A percentile compares a stretch with the other conserved stretches of the same genome.
Evolutionary conservation across 2,329 filamentous ascomycete genomes (phyloP).

Genomic region (Sclerotinia glacialis): DNA sequence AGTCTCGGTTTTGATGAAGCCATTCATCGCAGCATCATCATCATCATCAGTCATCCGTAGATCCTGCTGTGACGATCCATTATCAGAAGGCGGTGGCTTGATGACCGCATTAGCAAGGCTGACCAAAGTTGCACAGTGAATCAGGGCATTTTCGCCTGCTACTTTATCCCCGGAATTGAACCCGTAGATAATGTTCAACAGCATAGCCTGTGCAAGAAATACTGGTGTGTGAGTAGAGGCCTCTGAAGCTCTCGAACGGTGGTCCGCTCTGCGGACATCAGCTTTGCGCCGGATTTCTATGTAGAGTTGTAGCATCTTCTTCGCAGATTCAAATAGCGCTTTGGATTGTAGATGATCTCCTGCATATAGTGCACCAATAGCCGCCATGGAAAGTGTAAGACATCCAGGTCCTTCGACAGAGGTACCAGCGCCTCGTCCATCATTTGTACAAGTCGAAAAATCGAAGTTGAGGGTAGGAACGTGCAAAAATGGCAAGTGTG

Average conservation of each 20-base stretch:
- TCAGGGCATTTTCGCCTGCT: constrained; percentile 86
- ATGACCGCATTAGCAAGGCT: constrained; percentile 85
- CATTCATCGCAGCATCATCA: constrained; percentile 53
- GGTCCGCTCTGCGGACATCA: constrained; percentile 66
- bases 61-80: constrained; percentile 41
- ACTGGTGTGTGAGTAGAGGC: constrained; percentile 73
- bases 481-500: constrained; percentile 92
- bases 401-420: constrained; percentile 78
- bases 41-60: constrained; percentile 53
- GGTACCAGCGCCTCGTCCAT: constrained; percentile 56
- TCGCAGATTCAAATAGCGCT: constrained; percentile 86
- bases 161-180: constrained; percentile 92
- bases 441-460: constrained; percentile 64
- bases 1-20: constrained; percentile 46
- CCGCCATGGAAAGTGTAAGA: constrained; percentile 81
- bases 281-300: constrained; percentile 87
- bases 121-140: constrained; percentile 85
- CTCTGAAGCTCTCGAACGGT: constrained; percentile 54
- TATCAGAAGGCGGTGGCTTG: constrained; percentile 43
- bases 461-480: constrained; percentile 90
- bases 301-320: constrained; percentile 92
- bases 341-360: constrained; percentile 75
- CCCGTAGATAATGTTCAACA: constrained; percentile 92
- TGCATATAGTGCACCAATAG: constrained; percentile 83
- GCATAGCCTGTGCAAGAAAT: constrained; percentile 96